Evolutionary conservation across 148 eudicot genomes (phyloP).

Genomic region (Cornus florida): DNA sequence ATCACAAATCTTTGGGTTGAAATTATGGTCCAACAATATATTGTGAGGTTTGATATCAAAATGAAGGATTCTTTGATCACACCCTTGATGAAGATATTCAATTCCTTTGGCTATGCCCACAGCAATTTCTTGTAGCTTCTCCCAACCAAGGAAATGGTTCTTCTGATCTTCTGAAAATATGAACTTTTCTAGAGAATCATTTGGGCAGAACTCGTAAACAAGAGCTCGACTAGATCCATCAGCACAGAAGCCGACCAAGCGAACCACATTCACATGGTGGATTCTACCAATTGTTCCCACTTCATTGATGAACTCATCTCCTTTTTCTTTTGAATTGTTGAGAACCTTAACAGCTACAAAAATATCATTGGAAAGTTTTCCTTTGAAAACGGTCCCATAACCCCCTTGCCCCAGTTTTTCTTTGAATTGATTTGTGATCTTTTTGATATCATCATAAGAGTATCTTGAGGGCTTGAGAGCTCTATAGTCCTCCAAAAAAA

Average conservation of each 20-base stretch:
- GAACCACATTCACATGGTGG: conserved; percentile 10
- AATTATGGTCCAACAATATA: background rate
- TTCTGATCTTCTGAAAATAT: background rate
- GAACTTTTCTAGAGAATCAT: conserved; percentile 2
- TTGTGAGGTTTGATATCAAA: conserved; percentile 1
- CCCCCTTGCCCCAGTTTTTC: conserved; percentile 6
- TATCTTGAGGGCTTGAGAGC: conserved; percentile 4
- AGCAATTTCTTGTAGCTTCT: conserved; percentile 4
- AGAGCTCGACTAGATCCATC: conserved; percentile 2
- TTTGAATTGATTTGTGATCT: conserved; percentile 4
- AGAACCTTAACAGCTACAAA: conserved; percentile 13
- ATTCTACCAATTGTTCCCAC: conserved; percentile 9
- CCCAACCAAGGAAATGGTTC: background rate
- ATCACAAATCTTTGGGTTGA: background rate
- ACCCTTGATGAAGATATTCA: conserved; percentile 7
- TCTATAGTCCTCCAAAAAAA: background rate
- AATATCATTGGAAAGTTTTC: background rate
- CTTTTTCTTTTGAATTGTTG: background rate
- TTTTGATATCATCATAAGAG: background rate
- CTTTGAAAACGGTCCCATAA: conserved; percentile 2
- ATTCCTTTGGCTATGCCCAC: background rate
- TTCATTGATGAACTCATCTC: conserved; percentile 12
- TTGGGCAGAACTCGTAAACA: background rate
- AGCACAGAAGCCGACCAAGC: conserved; percentile 9
- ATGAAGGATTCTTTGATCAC: conserved; percentile 5